phyloP scores from a whole-genome alignment of 1,284 basidiomycete species.

The Ceratobasidium sp. region DNA sequence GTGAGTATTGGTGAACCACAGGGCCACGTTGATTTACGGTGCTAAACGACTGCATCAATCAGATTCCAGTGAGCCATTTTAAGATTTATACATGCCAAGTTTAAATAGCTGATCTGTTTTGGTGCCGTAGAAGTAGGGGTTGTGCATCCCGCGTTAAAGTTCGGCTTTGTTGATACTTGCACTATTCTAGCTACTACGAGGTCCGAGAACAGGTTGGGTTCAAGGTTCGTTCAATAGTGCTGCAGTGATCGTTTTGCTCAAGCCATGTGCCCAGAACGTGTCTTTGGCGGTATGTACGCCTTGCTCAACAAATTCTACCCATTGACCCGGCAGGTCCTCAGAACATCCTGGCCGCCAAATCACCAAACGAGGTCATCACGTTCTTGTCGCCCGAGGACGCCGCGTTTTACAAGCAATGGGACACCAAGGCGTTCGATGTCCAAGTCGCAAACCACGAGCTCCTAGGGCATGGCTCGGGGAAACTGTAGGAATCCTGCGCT shows the following conservation, averaged over 20 bases:
- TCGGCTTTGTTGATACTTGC: background rate
- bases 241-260: slow-evolving; percentile 5
- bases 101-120: background rate
- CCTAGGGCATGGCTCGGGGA: slow-evolving; percentile 69
- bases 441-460: slow-evolving; percentile 89
- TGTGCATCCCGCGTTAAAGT: background rate
- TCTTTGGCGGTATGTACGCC: slow-evolving; percentile 69
- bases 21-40: no score
- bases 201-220: slow-evolving; percentile 82
- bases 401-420: slow-evolving; percentile 78
- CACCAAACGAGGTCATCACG: slow-evolving; percentile 80
- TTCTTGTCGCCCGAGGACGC: slow-evolving; percentile 81
- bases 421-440: slow-evolving; percentile 78
- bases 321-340: slow-evolving; percentile 51
- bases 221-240: slow-evolving; percentile 58
- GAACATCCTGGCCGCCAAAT: slow-evolving; percentile 85
- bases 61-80: slow-evolving; percentile 70
- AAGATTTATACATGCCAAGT: background rate
- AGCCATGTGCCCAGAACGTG: slow-evolving; percentile 62
- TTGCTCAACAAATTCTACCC: background rate
- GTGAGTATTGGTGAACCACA: slow-evolving; percentile 20
- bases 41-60: background rate
- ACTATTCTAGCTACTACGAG: slow-evolving; percentile 67
- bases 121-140: slow-evolving; percentile 18
- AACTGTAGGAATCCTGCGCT: slow-evolving; percentile 6